Conservation (phyloP, 768 basidiomycete genomes). For the Auricularia cornea region DNA sequence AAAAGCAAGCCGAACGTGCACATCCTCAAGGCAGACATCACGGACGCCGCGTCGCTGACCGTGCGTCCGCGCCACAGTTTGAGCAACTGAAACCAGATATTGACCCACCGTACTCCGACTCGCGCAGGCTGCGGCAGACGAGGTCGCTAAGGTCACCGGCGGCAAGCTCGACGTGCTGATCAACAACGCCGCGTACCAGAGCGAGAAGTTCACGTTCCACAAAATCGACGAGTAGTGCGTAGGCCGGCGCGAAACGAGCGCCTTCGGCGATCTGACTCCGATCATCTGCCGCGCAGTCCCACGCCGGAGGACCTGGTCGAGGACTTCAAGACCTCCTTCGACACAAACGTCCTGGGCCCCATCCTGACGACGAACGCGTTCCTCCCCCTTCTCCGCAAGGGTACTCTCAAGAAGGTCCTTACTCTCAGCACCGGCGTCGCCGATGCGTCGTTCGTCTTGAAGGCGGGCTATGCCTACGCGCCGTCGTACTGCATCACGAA, state of each 20-base stretch:
- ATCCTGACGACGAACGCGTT: conserved; percentile 30
- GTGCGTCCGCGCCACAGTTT: background rate
- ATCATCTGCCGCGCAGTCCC: background rate
- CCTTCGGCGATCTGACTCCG: conserved; percentile 8
- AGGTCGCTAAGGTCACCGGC: conserved; percentile 10
- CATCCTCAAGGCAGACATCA: background rate
- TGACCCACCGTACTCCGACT: no score
- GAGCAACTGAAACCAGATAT: no score
- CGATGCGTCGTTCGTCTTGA: conserved; percentile 19
- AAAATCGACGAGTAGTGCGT: background rate
- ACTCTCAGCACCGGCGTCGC: conserved; percentile 23
- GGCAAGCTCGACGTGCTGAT: conserved; percentile 30
- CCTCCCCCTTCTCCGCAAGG: conserved; percentile 28
- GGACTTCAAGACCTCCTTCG: conserved; percentile 9
- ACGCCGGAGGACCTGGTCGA: background rate
- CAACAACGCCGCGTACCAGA: conserved; percentile 26
- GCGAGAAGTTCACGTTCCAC: no score
- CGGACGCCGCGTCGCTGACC: background rate
- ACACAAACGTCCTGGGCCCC: conserved; percentile 29
- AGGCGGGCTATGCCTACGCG: conserved; percentile 2
- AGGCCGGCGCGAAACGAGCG: background rate
- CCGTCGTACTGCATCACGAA: conserved; percentile 30
- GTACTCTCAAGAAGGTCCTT: conserved; percentile 26
- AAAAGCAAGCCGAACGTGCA: background rate
- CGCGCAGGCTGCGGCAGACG: conserved; percentile 9